Evolutionary conservation across 306 rosid species (phyloP).

Genomic region (Acacia acuminata): DNA sequence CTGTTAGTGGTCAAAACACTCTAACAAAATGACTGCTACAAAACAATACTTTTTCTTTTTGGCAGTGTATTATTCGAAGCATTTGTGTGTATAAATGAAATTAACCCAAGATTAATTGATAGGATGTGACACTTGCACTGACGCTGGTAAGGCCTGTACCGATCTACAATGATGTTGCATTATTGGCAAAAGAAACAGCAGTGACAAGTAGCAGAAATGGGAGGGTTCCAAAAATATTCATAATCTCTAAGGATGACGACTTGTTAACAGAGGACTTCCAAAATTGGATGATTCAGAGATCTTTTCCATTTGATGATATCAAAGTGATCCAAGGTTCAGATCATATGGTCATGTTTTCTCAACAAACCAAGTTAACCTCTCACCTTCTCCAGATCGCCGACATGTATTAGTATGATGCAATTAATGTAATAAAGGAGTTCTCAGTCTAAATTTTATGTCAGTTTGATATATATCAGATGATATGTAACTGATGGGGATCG

Average conservation of each 20-base stretch:
- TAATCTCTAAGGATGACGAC: slow-evolving; percentile 32
- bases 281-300: slow-evolving; percentile 42
- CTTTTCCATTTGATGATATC: slow-evolving; percentile 34
- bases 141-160: slow-evolving; percentile 33
- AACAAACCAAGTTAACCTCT: slow-evolving; percentile 26
- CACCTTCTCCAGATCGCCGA: background rate
- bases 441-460: too few species aligned
- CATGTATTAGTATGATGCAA: background rate
- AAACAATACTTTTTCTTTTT: too few species aligned
- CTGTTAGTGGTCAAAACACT: too few species aligned
- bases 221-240: slow-evolving; percentile 38
- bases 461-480: too few species aligned
- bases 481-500: too few species aligned
- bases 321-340: slow-evolving; percentile 37
- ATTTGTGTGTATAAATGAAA: background rate
- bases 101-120: background rate
- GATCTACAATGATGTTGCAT: background rate
- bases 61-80: too few species aligned
- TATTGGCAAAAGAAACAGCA: slow-evolving; percentile 20
- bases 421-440: too few species aligned
- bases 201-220: slow-evolving; percentile 38
- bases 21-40: too few species aligned
- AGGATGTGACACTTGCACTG: slow-evolving; percentile 44
- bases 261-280: slow-evolving; percentile 16
- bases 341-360: slow-evolving; percentile 52